Evolutionary conservation across 2,329 filamentous ascomycete species (phyloP), one percentile per base, ranked within the genome.

Genomic region (Eurotiales sp.): DNA sequence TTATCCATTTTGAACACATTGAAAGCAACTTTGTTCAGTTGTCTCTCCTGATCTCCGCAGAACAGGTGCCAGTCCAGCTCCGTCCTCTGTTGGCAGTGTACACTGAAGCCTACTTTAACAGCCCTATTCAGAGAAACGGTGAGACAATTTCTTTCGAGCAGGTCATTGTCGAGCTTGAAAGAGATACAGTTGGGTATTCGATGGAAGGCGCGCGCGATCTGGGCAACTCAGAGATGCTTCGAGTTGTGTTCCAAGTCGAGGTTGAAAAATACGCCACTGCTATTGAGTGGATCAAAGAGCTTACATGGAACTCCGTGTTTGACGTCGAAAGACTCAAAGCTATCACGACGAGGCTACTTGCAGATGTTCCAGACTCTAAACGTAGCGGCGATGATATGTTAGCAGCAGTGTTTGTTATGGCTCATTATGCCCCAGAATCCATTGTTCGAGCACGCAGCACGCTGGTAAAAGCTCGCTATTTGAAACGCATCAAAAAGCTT

Each of bases 1-100:
- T 96, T 70, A 79, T 99, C n/a, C 92, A 99, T 70, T 99, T 95
- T 58, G 93, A 99, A 70, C 86, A 96, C 63, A 90, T 97, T 12
- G 86, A 87, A 2, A 95, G 89, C 53, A 95, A 90, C 64, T 99
- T 99, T 67, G 90, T 95, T 6, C 87, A 92, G 60, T 80, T 97
- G 52, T 86, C 83, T 43, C 71, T 97, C 19, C 83, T 93, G 51
- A 76, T 97, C 45, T 89, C 89, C 47, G 95, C 90, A 0, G 80
- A 84, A 2, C 76, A 82, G 27, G 77, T 96, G 1, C 89, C 91
- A 0, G 79, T 87, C n/a, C 82, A 91, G 56, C 79, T 92, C 53
- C 90, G 92, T 64, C 93, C 93, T 3, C 72, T 99, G 19, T 76
- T 97, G 43, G 80, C 86, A 3, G 79, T 97, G 36, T 97, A 95